phyloP scores from a whole-genome alignment of 1,284 basidiomycete species.

The Boletus austroedulis region DNA sequence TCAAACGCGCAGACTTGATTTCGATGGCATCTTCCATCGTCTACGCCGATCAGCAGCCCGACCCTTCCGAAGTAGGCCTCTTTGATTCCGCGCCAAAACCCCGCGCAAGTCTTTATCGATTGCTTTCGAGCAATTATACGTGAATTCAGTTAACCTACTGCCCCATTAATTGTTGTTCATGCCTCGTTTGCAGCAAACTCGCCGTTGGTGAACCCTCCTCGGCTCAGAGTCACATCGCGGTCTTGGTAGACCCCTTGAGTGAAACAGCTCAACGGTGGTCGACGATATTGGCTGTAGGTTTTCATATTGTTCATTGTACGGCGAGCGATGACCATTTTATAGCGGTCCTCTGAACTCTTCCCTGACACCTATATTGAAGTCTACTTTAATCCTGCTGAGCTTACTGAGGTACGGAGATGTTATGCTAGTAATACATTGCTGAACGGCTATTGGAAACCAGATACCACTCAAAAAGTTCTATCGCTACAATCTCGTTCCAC shows the following conservation, averaged over 20 bases:
- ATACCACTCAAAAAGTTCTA: constrained; percentile 95
- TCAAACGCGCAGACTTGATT: constrained; percentile 56
- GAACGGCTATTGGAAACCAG: constrained; percentile 39
- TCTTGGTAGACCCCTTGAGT: constrained; percentile 83
- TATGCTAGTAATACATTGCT: not conserved
- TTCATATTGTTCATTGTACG: not conserved
- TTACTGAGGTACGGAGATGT: constrained; percentile 55
- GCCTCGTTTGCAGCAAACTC: constrained; percentile 51
- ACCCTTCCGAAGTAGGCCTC: constrained; percentile 69
- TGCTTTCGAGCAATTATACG: constrained; percentile 63
- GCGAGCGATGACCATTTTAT: not conserved
- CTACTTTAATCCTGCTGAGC: constrained; percentile 68
- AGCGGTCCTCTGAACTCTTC: constrained; percentile 40
- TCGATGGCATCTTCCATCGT: constrained; percentile 70
- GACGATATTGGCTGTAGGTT: constrained; percentile 63
- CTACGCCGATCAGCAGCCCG: constrained; percentile 61
- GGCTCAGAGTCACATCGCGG: constrained; percentile 71
- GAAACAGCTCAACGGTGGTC: constrained; percentile 85
- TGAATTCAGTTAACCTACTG: constrained; percentile 37
- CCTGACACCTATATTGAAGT: constrained; percentile 69
- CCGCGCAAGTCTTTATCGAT: constrained; percentile 57
- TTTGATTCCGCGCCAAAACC: constrained; percentile 61
- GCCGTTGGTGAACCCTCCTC: constrained; percentile 63
- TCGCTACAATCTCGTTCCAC: constrained; percentile 66
- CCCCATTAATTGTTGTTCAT: constrained; percentile 4